Base-by-base conservation (phyloP, 2,329 filamentous ascomycete species). In the Alternaria alternata region DNA sequence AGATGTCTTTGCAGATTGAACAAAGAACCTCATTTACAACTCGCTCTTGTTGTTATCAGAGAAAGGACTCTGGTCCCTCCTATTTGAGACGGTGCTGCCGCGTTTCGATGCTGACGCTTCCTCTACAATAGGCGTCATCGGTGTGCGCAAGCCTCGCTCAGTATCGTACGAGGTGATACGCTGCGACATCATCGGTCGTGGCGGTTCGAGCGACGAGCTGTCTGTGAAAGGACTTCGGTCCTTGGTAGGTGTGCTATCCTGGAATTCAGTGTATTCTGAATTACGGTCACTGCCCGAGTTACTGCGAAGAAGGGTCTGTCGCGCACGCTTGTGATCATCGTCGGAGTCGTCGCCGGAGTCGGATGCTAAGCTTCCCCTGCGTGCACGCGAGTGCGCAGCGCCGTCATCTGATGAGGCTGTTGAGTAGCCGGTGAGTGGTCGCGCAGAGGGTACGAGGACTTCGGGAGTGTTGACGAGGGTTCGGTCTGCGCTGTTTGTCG, bases 51-150 rank as follows among this genome's bases (percentile, higher is more conserved):
- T 71, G 54, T 66, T 71, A 58, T 78, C 76, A 4, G 72, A 69
- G 57, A 78, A 78, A 2, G 76, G 76, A 44, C 73, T 76, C 46
- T 74, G 70, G 16, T 73, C 72, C 46, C 76, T 66, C 58, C 69
- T 69, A 32, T 54, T 44, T 2, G 72, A 74, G 22, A 69, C 62
- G 7, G 73, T 68, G 43, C 66, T 67, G 51, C 74, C 80, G 18
- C 70, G 65, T 48, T 78, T 79, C 30, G 79, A 74, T 63, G 74
- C 77, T 1, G 77, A 78, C 24, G 77, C 76, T 63, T 83, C 81
- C 59, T 84, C 82, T 7, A 80, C 79, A n/a, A 83, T 81, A 18
- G 81, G 80, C 20, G 78, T 80, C 61, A 83, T 77, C 8, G 75
- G 74, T 22, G 70, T 65, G 20, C 71, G 72, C 3, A 76, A 61